These are phyloP conservation scores for Solanum peruvianum DNA, from an alignment of 257 asterid genomes.

Conservation along the genomic window DNA sequence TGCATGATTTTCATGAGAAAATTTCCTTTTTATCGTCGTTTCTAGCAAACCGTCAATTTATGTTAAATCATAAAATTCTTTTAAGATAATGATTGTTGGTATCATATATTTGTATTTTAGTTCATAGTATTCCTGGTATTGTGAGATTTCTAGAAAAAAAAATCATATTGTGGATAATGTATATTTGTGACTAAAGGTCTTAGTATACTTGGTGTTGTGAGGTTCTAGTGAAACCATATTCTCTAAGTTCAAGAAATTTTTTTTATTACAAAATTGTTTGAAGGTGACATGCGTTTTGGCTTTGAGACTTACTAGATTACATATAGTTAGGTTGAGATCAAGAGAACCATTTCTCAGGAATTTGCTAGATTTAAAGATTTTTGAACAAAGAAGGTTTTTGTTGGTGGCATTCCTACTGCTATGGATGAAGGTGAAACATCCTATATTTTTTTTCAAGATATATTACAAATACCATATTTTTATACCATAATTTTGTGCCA, in stretches of 20 bases:
- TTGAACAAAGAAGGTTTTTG: conserved; percentile 79
- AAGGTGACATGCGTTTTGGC: neutral
- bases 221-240: no score
- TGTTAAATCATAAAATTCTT: neutral
- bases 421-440: conserved; percentile 54
- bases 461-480: neutral
- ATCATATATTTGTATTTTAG: neutral
- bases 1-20: neutral
- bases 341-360: conserved; percentile 87
- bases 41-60: neutral
- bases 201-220: no score
- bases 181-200: neutral
- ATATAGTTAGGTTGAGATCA: conserved; percentile 70
- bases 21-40: neutral
- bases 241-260: neutral
- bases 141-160: neutral
- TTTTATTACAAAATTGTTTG: neutral
- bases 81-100: neutral
- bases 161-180: neutral
- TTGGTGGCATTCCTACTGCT: conserved; percentile 81
- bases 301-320: neutral
- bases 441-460: neutral
- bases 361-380: conserved; percentile 77
- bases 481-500: neutral
- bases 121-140: neutral